These are phyloP conservation scores for Lactuca sativa DNA, from an alignment of 129 eudicot genomes.

Conservation along the genomic window DNA sequence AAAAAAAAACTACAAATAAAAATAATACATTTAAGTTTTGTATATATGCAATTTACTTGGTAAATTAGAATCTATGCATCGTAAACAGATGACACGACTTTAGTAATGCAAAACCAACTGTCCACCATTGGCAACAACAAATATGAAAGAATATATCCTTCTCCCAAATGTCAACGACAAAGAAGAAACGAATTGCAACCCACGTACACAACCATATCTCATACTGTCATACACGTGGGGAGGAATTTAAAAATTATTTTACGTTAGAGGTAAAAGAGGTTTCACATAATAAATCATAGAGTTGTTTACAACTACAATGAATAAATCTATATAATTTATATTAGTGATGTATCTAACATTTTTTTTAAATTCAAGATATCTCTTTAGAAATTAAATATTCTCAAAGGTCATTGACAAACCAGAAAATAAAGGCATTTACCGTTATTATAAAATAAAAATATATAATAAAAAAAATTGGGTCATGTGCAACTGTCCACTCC, in stretches of 20 bases:
- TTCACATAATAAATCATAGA: too few relatives aligned
- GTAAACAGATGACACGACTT: not conserved
- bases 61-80: not conserved
- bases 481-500: too few relatives aligned
- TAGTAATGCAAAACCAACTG: constrained; percentile 37
- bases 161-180: constrained; percentile 19
- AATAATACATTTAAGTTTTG: not conserved
- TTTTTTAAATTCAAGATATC: too few relatives aligned
- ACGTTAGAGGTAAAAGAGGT: too few relatives aligned
- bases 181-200: constrained; percentile 15
- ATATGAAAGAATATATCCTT: constrained; percentile 13
- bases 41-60: not conserved
- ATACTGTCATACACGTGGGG: not conserved
- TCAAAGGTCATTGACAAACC: too few relatives aligned
- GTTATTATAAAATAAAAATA: too few relatives aligned
- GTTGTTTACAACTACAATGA: too few relatives aligned
- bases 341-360: too few relatives aligned
- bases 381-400: too few relatives aligned
- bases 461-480: too few relatives aligned
- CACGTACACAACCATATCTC: not conserved
- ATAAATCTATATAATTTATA: too few relatives aligned
- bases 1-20: not conserved
- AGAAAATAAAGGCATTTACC: too few relatives aligned
- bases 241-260: not conserved
- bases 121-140: constrained; percentile 19